Evolutionary conservation across 768 basidiomycete species (phyloP), one percentile per base, ranked within the genome.

Genomic region (Hirschioporus abietinus): DNA sequence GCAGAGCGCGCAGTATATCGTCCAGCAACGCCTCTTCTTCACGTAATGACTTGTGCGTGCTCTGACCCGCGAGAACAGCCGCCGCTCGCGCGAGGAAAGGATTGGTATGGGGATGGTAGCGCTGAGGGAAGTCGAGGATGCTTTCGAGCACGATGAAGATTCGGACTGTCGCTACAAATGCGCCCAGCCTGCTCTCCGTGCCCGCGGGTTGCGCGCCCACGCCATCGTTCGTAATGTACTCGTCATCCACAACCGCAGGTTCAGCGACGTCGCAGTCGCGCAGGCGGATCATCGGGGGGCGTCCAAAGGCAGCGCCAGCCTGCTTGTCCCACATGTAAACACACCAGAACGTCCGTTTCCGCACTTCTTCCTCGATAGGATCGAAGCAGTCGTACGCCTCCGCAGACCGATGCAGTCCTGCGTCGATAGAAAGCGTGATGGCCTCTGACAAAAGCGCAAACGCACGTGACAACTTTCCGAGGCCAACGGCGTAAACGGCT

Each of bases 241-340:
- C 95, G 75, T 97, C 95, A 74, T 96, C 95, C 23, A 95, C 86
- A 23, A 91, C 82, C 7, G 88, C 78, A 1, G 94, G 93, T 74
- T 96, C 95, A 5, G 87, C 84, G n/a, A 95, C 90, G 73, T 97
- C 95, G 76, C 93, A 95, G 74, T 96, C 95, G 68, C 92, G 83
- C 68, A 96, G 77, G 60, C 94, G 85, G 70, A 97, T 83, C 82
- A 95, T 85, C 1, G 94, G 88, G 35, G 95, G 95, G 26, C 95
- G 82, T 26, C 95, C 95, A 74, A 96, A 96, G 76, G 93, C 90
- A 66, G 92, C 90, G 12, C 87, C 82, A 7, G 95, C 86, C 72
- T 96, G 95, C 78, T 97, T 96, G 78, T 97, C 95, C 95, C 95
- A 96, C 63, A 93, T 84, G 77, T 96, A 97, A 27, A 96, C 93